phyloP scores from a whole-genome alignment of 1,139 yeast species.

The Nadsonia commutata region DNA sequence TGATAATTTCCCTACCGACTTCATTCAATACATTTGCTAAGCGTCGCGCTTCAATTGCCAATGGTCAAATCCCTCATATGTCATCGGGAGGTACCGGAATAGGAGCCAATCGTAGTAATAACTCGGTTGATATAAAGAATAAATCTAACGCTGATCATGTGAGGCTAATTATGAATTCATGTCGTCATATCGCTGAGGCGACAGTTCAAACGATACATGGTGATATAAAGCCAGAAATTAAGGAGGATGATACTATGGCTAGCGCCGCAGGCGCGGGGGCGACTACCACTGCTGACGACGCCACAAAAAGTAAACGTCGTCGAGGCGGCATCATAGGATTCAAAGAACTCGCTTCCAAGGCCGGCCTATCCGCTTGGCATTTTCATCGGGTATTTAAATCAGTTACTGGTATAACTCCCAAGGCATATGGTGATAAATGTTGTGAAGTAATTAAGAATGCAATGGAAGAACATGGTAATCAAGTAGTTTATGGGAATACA shows the following conservation, averaged over 20 bases:
- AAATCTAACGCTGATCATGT: conserved; percentile 35
- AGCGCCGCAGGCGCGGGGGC: conserved; percentile 6
- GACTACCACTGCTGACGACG: conserved; percentile 9
- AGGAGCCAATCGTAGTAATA: conserved; percentile 29
- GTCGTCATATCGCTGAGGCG: conserved; percentile 72
- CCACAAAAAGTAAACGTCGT: conserved; percentile 37
- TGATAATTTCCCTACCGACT: not conserved
- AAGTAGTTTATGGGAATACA: no score
- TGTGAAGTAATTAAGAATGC: conserved; percentile 42
- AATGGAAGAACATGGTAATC: not conserved
- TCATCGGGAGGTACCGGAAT: conserved; percentile 15
- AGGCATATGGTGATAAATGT: conserved; percentile 79
- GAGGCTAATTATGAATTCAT: conserved; percentile 61
- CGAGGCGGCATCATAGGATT: conserved; percentile 84
- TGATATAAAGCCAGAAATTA: conserved; percentile 13
- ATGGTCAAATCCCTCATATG: conserved; percentile 18
- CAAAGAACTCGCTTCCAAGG: conserved; percentile 75
- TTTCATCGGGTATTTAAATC: conserved; percentile 79
- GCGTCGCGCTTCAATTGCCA: conserved; percentile 19
- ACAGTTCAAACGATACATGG: conserved; percentile 46
- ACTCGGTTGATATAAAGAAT: conserved; percentile 8
- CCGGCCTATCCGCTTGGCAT: conserved; percentile 85
- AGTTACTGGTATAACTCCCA: conserved; percentile 76
- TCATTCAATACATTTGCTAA: not conserved
- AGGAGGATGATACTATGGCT: conserved; percentile 1